phyloP scores from a whole-genome alignment of 495 filamentous ascomycete species.

The Podospora anserina region DNA sequence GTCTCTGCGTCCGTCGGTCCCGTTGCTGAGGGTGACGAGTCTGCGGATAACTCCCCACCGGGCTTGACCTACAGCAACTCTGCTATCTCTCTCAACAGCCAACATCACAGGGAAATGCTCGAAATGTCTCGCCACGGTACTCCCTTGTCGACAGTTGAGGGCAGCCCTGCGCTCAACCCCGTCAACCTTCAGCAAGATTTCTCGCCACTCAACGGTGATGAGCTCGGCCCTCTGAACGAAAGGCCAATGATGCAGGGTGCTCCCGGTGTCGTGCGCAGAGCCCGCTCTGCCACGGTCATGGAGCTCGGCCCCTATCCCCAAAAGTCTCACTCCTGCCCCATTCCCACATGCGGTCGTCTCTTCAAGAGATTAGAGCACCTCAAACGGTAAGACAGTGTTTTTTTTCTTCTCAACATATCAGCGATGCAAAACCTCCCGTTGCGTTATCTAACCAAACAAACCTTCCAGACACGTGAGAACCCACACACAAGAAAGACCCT shows the following conservation, averaged over 20 bases:
- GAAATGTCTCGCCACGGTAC: conserved; percentile 86
- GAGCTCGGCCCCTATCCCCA: conserved; percentile 94
- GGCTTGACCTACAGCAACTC: conserved; percentile 64
- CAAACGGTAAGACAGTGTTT: conserved; percentile 75
- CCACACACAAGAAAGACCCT: conserved; percentile 98
- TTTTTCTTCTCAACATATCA: conserved; percentile 48
- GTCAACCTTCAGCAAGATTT: conserved; percentile 66
- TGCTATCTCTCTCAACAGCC: conserved; percentile 49
- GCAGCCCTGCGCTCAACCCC: conserved; percentile 67
- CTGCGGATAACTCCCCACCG: conserved; percentile 64
- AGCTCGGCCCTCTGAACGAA: conserved; percentile 59
- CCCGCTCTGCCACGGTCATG: conserved; percentile 93
- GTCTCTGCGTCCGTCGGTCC: conserved; percentile 87
- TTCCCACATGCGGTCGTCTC: conserved; percentile 91
- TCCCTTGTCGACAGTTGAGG: conserved; percentile 75
- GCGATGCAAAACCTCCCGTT: conserved; percentile 31
- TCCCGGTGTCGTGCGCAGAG: conserved; percentile 75
- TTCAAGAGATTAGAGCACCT: conserved; percentile 99
- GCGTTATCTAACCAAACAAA: conserved; percentile 53
- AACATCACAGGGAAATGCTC: conserved; percentile 73
- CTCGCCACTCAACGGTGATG: conserved; percentile 59
- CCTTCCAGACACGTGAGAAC: conserved; percentile 93
- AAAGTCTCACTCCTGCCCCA: conserved; percentile 98
- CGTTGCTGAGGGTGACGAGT: conserved; percentile 72
- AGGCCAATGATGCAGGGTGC: conserved; percentile 60